phyloP scores from a whole-genome alignment of 2,329 filamentous ascomycete species.

The Dactylonectria estremocensis region DNA sequence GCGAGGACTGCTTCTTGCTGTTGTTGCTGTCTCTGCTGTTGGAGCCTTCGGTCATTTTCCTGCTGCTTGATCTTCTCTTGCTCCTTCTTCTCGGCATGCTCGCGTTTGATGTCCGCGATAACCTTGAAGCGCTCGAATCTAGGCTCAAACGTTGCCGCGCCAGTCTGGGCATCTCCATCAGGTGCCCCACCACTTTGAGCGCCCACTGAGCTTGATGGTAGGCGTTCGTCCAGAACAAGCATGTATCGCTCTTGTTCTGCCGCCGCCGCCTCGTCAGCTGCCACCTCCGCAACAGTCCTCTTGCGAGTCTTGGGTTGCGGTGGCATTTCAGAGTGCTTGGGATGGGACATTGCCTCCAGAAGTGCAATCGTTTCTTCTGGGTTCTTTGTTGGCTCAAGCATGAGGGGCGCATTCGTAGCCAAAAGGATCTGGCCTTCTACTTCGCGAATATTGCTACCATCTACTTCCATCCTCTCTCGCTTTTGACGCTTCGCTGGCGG shows the following conservation, averaged over 20 bases:
- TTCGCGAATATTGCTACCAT: constrained; percentile 79
- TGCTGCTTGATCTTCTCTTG: constrained; percentile 80
- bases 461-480: constrained; percentile 81
- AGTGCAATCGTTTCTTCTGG: constrained; percentile 79
- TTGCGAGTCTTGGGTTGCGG: constrained; percentile 92
- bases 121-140: constrained; percentile 94
- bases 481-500: constrained; percentile 79
- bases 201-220: constrained; percentile 72
- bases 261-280: constrained; percentile 92
- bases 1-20: constrained; percentile 62
- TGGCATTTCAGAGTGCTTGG: constrained; percentile 81
- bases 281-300: constrained; percentile 93
- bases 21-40: constrained; percentile 61
- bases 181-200: constrained; percentile 70
- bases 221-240: constrained; percentile 90
- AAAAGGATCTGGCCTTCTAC: constrained; percentile 85
- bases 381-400: constrained; percentile 82
- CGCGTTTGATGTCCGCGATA: constrained; percentile 85
- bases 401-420: constrained; percentile 80
- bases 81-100: constrained; percentile 83
- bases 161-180: constrained; percentile 82
- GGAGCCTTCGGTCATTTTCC: constrained; percentile 70
- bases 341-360: constrained; percentile 80
- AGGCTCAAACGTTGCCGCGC: constrained; percentile 82
- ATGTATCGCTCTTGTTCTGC: constrained; percentile 93